phyloP scores from a whole-genome alignment of 441 rosid species.

The Euphorbia schlechtendalii region DNA sequence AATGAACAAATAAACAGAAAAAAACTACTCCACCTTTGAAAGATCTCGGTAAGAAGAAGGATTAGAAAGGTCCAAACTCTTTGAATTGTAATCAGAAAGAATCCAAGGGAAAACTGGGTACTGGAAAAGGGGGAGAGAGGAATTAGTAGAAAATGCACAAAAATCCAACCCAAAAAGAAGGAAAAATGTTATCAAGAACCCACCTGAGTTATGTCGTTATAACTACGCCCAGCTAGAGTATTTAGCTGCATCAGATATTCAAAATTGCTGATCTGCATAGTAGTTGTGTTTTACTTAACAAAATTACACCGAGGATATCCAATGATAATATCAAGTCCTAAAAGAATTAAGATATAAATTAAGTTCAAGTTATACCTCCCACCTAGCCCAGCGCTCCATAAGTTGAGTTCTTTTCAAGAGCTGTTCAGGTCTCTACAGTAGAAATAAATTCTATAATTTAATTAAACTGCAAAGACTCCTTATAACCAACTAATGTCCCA shows the following conservation, averaged over 20 bases:
- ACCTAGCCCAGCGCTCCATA: slow-evolving; percentile 99
- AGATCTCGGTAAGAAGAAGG: slow-evolving; percentile 94
- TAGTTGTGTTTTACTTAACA: slow-evolving; percentile 15
- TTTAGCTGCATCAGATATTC: slow-evolving; percentile 98
- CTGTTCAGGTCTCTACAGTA: slow-evolving; percentile 89
- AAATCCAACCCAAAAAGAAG: slow-evolving; percentile 4
- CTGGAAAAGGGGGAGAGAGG: slow-evolving; percentile 40
- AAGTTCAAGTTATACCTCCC: slow-evolving; percentile 69
- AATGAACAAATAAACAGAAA: slow-evolving; percentile 24
- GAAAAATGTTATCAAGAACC: slow-evolving; percentile 1
- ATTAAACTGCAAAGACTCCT: background rate
- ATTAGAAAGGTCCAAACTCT: slow-evolving; percentile 72
- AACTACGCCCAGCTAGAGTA: slow-evolving; percentile 98
- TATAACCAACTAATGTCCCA: background rate
- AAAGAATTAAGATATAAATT: slow-evolving; percentile 8
- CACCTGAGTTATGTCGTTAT: slow-evolving; percentile 99
- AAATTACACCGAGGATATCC: background rate
- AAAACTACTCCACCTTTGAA: slow-evolving; percentile 64
- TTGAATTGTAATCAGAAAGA: slow-evolving; percentile 79
- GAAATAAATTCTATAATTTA: slow-evolving; percentile 14
- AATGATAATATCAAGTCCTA: background rate
- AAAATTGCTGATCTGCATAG: slow-evolving; percentile 96
- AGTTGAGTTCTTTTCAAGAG: slow-evolving; percentile 93
- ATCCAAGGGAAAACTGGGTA: slow-evolving; percentile 99
- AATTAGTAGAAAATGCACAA: slow-evolving; percentile 15